phyloP scores from a whole-genome alignment of 2,329 filamentous ascomycete species.

The Scleromitrula shiraiana region DNA sequence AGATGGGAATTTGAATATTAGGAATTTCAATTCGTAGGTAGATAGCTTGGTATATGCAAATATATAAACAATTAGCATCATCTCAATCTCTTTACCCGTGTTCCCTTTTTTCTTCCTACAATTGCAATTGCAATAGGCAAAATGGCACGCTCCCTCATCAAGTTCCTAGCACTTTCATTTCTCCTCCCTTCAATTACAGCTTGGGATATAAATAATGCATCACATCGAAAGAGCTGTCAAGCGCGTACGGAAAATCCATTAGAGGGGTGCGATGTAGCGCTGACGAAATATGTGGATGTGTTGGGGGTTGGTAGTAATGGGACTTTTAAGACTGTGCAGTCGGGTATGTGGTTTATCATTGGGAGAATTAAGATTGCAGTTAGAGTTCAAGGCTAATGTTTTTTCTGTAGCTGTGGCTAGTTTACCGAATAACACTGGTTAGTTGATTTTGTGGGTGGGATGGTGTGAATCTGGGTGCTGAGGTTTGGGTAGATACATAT shows the following conservation, averaged over 20 bases:
- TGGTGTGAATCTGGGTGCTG: neutral
- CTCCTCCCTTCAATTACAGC: slow-evolving; percentile 10
- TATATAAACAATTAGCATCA: too few relatives aligned
- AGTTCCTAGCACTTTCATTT: slow-evolving; percentile 1
- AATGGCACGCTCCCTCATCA: neutral
- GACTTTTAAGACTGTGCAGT: slow-evolving; percentile 23
- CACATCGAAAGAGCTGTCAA: slow-evolving; percentile 20
- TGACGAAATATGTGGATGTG: slow-evolving; percentile 19
- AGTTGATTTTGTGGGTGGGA: neutral
- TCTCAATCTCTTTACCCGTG: too few relatives aligned
- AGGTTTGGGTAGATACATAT: slow-evolving; percentile 26
- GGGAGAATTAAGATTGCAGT: neutral
- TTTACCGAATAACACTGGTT: slow-evolving; percentile 24
- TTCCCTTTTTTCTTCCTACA: too few relatives aligned
- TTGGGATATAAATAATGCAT: slow-evolving; percentile 21
- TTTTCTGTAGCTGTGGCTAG: slow-evolving; percentile 17
- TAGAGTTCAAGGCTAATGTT: neutral
- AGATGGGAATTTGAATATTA: too few relatives aligned
- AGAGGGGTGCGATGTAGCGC: slow-evolving; percentile 19
- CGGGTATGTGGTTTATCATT: slow-evolving; percentile 13
- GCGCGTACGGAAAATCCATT: slow-evolving; percentile 16
- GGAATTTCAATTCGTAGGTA: too few relatives aligned
- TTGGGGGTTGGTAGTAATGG: slow-evolving; percentile 9
- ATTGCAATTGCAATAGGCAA: too few relatives aligned
- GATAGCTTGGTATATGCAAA: too few relatives aligned